phyloP scores from a whole-genome alignment of 148 eudicot species.

The Fagopyrum tataricum region DNA sequence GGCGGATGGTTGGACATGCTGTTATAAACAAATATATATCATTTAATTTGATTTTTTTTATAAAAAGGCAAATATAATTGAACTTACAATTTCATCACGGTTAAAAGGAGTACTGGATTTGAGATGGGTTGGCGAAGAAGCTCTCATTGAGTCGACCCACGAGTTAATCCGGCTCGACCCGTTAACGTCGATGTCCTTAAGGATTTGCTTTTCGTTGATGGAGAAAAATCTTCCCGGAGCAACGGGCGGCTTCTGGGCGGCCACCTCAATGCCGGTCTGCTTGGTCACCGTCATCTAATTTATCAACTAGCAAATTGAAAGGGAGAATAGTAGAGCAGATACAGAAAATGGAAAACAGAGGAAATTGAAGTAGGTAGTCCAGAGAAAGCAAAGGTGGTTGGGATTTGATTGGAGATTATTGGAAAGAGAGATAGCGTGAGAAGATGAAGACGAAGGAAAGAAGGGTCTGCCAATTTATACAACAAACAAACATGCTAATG shows the following conservation, averaged over 20 bases:
- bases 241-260: slow-evolving; percentile 6
- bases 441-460: neutral
- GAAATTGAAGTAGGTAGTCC: no score
- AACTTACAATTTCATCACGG: neutral
- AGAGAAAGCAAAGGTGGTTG: no score
- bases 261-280: neutral
- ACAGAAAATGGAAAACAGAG: neutral
- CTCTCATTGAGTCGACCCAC: slow-evolving; percentile 20
- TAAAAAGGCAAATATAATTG: neutral
- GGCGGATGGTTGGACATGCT: slow-evolving; percentile 7
- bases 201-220: neutral
- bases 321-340: neutral
- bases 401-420: neutral
- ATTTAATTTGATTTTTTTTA: neutral
- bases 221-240: neutral
- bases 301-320: neutral
- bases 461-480: neutral
- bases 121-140: slow-evolving; percentile 18
- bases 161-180: slow-evolving; percentile 6
- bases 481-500: no score
- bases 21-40: no score
- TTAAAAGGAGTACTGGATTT: slow-evolving; percentile 5
- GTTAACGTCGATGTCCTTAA: slow-evolving; percentile 5
- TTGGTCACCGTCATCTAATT: slow-evolving; percentile 1
- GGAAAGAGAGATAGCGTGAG: neutral